These are phyloP conservation scores for Arbutus unedo DNA, from an alignment of 148 eudicot genomes.

Conservation along the genomic window DNA sequence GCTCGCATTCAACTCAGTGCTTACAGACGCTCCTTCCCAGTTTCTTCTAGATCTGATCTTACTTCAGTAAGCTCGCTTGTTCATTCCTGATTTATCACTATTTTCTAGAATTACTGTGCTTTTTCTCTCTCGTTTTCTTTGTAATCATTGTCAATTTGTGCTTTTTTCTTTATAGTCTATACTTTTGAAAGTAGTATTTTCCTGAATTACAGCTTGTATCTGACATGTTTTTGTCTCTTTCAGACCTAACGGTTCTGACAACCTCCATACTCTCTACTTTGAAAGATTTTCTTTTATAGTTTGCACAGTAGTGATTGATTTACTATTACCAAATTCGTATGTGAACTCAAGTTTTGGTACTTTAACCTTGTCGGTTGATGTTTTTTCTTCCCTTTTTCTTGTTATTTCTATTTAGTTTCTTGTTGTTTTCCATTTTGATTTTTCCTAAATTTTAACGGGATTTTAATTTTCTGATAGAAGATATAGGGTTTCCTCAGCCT, in stretches of 20 bases:
- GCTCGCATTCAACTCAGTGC: constrained; percentile 75
- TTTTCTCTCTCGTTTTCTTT: background rate
- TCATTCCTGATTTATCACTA: background rate
- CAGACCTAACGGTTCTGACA: background rate
- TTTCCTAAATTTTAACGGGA: background rate
- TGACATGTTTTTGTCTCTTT: no score
- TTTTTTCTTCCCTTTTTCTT: background rate
- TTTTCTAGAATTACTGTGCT: background rate
- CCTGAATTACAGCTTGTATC: background rate
- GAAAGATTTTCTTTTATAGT: background rate
- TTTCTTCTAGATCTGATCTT: constrained; percentile 63
- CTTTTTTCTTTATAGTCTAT: background rate
- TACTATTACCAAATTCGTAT: no score
- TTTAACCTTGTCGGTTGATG: background rate
- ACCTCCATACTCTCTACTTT: background rate
- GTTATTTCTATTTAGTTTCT: background rate
- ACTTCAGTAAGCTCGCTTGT: constrained; percentile 42
- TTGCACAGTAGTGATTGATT: background rate
- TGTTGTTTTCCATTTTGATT: background rate
- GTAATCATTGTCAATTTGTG: constrained; percentile 1
- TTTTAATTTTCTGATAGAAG: background rate
- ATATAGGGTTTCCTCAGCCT: background rate
- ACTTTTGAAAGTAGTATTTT: no score
- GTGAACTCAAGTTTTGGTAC: background rate
- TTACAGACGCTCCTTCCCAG: constrained; percentile 51